Base-by-base conservation (phyloP, 148 eudicot species). In the Diospyros lotus region DNA sequence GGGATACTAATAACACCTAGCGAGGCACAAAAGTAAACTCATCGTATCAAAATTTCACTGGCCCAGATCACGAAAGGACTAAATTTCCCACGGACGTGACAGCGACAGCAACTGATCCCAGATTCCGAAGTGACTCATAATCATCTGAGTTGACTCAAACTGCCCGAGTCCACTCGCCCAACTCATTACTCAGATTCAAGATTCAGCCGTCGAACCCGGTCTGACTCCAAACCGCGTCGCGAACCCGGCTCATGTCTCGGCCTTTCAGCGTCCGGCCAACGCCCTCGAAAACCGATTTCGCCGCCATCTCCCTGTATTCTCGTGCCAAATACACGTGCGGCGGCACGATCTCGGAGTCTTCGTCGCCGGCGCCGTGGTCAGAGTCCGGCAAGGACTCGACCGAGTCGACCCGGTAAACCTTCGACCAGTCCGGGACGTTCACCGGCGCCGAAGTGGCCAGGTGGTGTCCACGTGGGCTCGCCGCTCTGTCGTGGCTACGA, bases 241-340 rank as follows among this genome's bases (percentile, higher is more conserved):
- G 80, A 64, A 93, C 93, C 61, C 98, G 94, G 69, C 94, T 93
- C 98, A 93, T 44, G 73, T 93, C 97, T 66, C 98, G 86, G 9
- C 98, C 98, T 79, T 91, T 93, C 4, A 93, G 86, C n/a, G 97
- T 93, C 79, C 96, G 86, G 28, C 98, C 98, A 45, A 89, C 93
- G 0, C 98, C 98, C 75, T 88, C 98, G 15, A 87, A 88, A 76
- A 91, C 98, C 68, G 98, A 91, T 52, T 83, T 85, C 0, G 95
- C 82, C 2, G 89, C 82, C 83, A 56, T 66, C 64, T 80, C 81
- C n/a, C 92, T 72, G 74, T 78, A 58, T 15, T 72, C 80, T 17
- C 90, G 84, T 3, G 96, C 98, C 81, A 90, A 67, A 76, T 89
- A 90, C 86, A 86, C 97, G 58, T 95, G 98, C 6, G 98, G 98